Conservation (phyloP, 2,329 filamentous ascomycete species). For the Ophiostoma quercus region DNA sequence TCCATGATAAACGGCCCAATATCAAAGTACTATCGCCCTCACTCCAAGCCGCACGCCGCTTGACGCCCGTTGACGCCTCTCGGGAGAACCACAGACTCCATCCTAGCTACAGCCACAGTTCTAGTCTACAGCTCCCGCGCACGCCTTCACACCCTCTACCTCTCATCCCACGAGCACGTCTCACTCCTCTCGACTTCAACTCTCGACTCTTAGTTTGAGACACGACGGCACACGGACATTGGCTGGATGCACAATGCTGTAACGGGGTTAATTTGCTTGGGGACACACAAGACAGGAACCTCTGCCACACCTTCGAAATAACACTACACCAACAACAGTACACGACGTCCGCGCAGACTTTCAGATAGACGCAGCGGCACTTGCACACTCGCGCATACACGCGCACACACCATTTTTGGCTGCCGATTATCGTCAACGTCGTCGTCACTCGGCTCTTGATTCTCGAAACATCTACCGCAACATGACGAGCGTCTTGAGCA, state of each 20-base stretch:
- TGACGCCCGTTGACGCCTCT: neutral
- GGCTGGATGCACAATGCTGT: neutral
- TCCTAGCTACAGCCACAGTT: neutral
- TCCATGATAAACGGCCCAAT: neutral
- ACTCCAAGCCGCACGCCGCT: neutral
- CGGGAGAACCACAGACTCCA: neutral
- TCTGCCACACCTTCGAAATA: neutral
- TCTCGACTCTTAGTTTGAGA: neutral
- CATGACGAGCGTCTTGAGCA: constrained; percentile 69
- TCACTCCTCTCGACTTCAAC: neutral
- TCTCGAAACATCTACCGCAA: neutral
- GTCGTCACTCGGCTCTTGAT: neutral
- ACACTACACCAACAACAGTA: neutral
- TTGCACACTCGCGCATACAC: neutral
- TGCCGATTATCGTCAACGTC: neutral
- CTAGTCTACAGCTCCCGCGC: neutral
- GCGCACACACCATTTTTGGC: neutral
- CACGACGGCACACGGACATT: neutral
- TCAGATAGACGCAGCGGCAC: neutral
- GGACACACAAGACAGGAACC: constrained; percentile 1
- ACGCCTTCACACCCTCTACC: neutral
- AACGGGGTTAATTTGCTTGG: neutral
- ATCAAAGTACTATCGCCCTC: neutral
- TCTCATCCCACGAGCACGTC: neutral
- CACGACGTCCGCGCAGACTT: neutral